Percentiles rank a stretch among this genome's conserved stretches.
Evolutionary conservation across 805 yeast genomes (phyloP).

Genomic region (Brettanomyces sp.): DNA sequence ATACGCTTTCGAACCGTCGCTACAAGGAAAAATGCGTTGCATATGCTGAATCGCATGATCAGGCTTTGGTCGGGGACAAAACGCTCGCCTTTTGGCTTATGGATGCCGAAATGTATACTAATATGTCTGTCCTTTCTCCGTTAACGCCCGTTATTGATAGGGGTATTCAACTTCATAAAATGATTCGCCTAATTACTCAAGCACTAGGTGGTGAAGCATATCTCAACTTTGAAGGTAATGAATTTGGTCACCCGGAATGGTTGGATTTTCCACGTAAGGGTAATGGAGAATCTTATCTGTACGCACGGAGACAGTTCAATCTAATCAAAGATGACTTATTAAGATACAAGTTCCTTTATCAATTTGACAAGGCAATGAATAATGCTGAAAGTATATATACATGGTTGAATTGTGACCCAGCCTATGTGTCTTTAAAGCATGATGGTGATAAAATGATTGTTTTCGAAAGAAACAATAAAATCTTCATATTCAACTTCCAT

Average conservation of each 20-base stretch:
- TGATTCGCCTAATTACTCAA: constrained; percentile 82
- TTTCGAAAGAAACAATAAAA: constrained; percentile 76
- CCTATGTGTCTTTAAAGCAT: constrained; percentile 80
- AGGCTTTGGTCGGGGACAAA: constrained; percentile 95
- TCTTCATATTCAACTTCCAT: constrained; percentile 87
- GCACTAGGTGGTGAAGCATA: constrained; percentile 96
- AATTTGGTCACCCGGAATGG: constrained; percentile 99
- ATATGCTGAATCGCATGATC: constrained; percentile 94
- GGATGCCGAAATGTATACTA: constrained; percentile 97
- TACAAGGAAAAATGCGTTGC: constrained; percentile 83
- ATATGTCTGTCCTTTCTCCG: constrained; percentile 73
- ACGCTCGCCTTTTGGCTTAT: constrained; percentile 95
- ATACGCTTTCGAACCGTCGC: constrained; percentile 80
- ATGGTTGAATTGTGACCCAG: constrained; percentile 64
- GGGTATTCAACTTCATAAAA: constrained; percentile 83
- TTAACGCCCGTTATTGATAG: constrained; percentile 75
- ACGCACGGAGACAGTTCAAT: constrained; percentile 92
- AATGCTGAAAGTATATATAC: constrained; percentile 57
- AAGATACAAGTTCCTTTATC: constrained; percentile 67
- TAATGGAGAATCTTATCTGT: constrained; percentile 79
- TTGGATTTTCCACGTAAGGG: constrained; percentile 92
- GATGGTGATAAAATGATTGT: constrained; percentile 84
- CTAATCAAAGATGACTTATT: constrained; percentile 70
- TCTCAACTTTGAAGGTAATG: constrained; percentile 93
- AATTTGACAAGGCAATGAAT: constrained; percentile 85